Evolutionary conservation across 306 rosid species (phyloP).

Genomic region (Begonia fuchsioides): DNA sequence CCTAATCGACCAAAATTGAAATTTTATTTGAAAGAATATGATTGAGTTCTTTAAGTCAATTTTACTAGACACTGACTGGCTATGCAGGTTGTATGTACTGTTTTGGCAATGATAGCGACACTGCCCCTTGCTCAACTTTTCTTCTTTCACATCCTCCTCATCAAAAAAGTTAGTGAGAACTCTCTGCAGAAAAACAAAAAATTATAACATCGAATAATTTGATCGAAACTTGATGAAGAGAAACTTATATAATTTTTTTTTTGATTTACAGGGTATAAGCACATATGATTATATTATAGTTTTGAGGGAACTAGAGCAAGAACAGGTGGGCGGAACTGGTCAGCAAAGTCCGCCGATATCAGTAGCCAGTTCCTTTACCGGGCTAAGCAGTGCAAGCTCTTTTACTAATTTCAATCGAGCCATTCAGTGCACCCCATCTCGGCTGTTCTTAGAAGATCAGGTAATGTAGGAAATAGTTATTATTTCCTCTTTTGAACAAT

Average conservation of each 20-base stretch:
- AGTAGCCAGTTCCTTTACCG: slow-evolving; percentile 88
- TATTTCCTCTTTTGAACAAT: too few species aligned
- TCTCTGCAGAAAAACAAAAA: too few species aligned
- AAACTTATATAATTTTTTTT: background rate
- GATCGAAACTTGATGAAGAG: background rate
- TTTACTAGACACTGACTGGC: too few species aligned
- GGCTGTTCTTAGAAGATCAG: slow-evolving; percentile 88
- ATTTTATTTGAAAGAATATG: background rate
- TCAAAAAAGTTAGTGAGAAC: slow-evolving; percentile 50
- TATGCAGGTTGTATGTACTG: slow-evolving; percentile 65
- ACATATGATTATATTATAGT: slow-evolving; percentile 95
- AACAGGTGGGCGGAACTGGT: slow-evolving; percentile 75
- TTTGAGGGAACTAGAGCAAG: slow-evolving; percentile 94
- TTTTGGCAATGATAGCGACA: slow-evolving; percentile 90
- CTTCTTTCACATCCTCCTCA: slow-evolving; percentile 91
- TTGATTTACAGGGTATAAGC: slow-evolving; percentile 58
- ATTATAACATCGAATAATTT: too few species aligned
- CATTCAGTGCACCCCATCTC: slow-evolving; percentile 97
- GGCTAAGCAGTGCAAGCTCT: slow-evolving; percentile 95
- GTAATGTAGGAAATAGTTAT: slow-evolving; percentile 12
- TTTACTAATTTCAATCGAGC: slow-evolving; percentile 75
- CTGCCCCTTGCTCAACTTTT: slow-evolving; percentile 87
- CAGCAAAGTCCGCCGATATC: slow-evolving; percentile 98
- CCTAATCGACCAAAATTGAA: background rate
- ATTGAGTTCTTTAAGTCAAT: background rate